Base-by-base conservation (phyloP, 2,329 filamentous ascomycete species). In the Sporothrix pallida region DNA sequence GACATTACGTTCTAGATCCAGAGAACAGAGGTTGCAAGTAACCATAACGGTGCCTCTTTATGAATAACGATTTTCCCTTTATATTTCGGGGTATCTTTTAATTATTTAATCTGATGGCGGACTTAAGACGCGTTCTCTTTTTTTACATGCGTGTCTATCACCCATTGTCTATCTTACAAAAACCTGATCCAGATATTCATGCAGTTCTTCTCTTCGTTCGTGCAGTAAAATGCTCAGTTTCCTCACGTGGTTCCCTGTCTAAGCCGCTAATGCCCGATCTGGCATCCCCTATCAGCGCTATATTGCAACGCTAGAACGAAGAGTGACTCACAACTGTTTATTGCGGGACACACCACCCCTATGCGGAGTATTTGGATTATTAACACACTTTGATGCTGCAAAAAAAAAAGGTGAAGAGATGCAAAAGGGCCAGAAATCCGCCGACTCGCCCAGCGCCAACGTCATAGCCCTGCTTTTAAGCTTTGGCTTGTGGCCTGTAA, bases 221-320 rank as follows among this genome's bases (percentile, higher is more conserved):
- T 52, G 65, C 23, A 68, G 65, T 52, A 37, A 68, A 52, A 52
- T 52, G 65, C 65, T 68, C 8, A n/a, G 44, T 10, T 68, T 31
- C 23, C 23, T 52, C 46, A 68, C 23, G 65, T 52, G 23, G 23
- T 37, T 12, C 46, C 23, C 46, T 31, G 37, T 50, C 23, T n/a
- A 13, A 23, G 48, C 67, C 50, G 67, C 67, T 56, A 56, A 70
- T 50, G 50, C 67, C 67, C 46, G n/a, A 56, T 56, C 31, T 20
- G 50, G n/a, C 46, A 42, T 9, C 62, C 63, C 62, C n/a, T 65
- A 72, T 73, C 73, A 74, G 72, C 72, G 72, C 71, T 60, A 54
- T 48, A 48, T 26, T 37, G 44, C 44, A 71, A 48, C 70, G 20
- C 44, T 63, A 63, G 37, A 60, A 62, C 37, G 20, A 63, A 9